Base-by-base conservation (phyloP, 1,284 basidiomycete species). In the Exobasidium rhododendri region DNA sequence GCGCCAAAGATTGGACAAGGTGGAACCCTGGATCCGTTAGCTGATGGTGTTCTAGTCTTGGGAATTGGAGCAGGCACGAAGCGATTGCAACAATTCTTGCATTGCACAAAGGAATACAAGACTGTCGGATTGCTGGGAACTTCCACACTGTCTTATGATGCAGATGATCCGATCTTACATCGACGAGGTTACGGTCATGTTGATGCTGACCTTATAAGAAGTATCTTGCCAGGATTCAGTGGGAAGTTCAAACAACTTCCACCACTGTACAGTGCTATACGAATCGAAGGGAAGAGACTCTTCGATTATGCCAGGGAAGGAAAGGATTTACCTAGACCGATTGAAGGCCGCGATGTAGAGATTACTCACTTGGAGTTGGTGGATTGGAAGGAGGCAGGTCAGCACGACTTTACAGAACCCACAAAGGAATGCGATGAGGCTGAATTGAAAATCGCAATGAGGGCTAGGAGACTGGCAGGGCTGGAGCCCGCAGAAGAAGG, bases 221-320 rank as follows among this genome's bases (percentile, higher is more conserved):
- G 82, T 11, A 85, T 85, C 1, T 84, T 98, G 43, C 83, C 85
- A n/a, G 81, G 84, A 63, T 97, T 98, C 79, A 84, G 87, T 70
- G 96, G 96, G 28, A 85, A 90, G 64, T 94, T 97, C 67, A 83
- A 86, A 68, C 96, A 99, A 81, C 85, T 71, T 4, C 75, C 75
- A 1, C 78, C 75, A 30, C 66, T 79, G 79, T 99, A 94, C 82
- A 98, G 94, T 11, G 96, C 96, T 0, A 83, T 98, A 46, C 94
- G 97, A 81, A 98, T 98, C 91, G 93, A 98, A 72, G 96, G 96
- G 1, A 93, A 87, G 81, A 90, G 92, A 1, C 81, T 98, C 30
- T 94, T 98, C 80, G 94, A 98, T 75, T 99, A 98, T 78, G 96
- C 96, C 13, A 86, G 96, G 2, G 85, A 89, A 75, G 89, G 89